Conservation (phyloP, 345 rosid genomes). For the Theobroma cacao region DNA sequence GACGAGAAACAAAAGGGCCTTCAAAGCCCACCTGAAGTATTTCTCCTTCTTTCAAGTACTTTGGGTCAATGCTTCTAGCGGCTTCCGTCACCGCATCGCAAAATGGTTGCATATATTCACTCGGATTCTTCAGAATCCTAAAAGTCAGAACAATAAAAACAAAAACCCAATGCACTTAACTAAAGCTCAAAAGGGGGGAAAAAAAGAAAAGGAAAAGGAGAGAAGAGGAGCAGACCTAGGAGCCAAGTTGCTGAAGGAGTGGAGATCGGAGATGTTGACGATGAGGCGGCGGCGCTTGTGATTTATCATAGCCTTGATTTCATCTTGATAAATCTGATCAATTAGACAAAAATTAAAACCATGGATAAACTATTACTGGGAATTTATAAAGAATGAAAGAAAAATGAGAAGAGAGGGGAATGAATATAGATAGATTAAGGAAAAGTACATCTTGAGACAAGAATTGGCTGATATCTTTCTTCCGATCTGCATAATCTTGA, state of each 20-base stretch:
- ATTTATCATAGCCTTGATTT: conserved; percentile 77
- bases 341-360: neutral
- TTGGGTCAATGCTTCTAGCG: conserved; percentile 63
- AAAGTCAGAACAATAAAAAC: neutral
- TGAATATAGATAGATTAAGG: neutral
- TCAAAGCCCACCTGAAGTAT: conserved; percentile 82
- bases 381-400: neutral
- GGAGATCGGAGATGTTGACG: conserved; percentile 86
- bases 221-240: conserved; percentile 55
- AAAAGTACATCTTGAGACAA: conserved; percentile 61
- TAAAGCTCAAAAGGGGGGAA: neutral
- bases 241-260: conserved; percentile 58
- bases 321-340: conserved; percentile 67
- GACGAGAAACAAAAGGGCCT: conserved; percentile 94
- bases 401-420: neutral
- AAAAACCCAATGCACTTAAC: neutral
- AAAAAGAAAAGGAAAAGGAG: neutral
- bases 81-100: conserved; percentile 90
- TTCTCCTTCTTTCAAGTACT: conserved; percentile 85
- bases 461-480: conserved; percentile 59
- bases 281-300: conserved; percentile 93
- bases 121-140: conserved; percentile 80
- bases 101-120: conserved; percentile 87
- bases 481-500: conserved; percentile 21
- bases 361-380: too few relatives aligned